Evolutionary conservation across 2,329 filamentous ascomycete genomes (phyloP).

Genomic region (Aspergillus amoenus): DNA sequence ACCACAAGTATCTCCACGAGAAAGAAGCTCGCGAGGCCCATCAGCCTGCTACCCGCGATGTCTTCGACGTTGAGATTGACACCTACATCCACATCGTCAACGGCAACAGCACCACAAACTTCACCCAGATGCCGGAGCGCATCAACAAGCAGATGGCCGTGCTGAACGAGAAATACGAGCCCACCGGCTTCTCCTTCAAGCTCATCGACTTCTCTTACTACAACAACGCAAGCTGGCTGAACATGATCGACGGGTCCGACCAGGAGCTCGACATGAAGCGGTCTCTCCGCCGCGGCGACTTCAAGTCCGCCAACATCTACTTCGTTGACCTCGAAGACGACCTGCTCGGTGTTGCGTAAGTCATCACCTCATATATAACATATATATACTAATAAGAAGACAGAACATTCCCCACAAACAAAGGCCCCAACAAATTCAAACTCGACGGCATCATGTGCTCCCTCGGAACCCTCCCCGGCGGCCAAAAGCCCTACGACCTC

Average conservation of each 20-base stretch:
- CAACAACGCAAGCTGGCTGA: conserved; percentile 3
- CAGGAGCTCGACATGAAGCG: conserved; percentile 7
- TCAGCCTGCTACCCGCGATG: neutral
- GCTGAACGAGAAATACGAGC: conserved; percentile 5
- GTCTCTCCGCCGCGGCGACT: conserved; percentile 3
- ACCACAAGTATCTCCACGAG: neutral
- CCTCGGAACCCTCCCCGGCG: conserved; percentile 4
- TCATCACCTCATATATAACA: neutral
- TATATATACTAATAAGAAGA: neutral
- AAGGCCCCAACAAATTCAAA: neutral
- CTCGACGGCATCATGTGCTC: conserved; percentile 8
- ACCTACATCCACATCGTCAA: conserved; percentile 8
- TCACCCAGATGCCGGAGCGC: neutral
- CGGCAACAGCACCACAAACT: neutral
- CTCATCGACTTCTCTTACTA: conserved; percentile 3
- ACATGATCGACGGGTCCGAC: neutral
- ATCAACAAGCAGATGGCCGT: conserved; percentile 4
- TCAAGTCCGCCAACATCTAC: conserved; percentile 7
- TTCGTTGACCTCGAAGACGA: neutral
- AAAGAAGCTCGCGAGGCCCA: neutral
- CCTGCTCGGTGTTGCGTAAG: conserved; percentile 10
- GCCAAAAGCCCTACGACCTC: conserved; percentile 7
- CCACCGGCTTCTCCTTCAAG: conserved; percentile 5
- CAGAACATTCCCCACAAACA: conserved; percentile 9
- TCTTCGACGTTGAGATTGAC: conserved; percentile 1